Conservation (phyloP, 306 rosid genomes). For the Cicer yamashitae region DNA sequence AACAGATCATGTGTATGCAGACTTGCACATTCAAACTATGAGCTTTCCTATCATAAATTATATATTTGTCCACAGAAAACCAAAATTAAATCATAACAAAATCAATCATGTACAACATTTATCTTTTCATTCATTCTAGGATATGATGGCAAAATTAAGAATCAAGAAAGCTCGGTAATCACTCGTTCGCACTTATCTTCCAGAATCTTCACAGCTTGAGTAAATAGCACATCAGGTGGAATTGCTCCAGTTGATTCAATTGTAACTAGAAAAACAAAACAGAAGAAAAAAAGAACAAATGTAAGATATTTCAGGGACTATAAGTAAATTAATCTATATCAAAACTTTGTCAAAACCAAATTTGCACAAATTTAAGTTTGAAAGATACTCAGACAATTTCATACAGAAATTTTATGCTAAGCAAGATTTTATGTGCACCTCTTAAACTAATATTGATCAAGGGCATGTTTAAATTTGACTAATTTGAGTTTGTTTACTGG, state of each 20-base stretch:
- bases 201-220: conserved; percentile 92
- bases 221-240: conserved; percentile 79
- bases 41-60: background rate
- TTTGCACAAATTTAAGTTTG: background rate
- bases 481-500: too few relatives aligned
- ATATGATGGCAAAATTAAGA: background rate
- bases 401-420: conserved; percentile 8
- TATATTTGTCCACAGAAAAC: background rate
- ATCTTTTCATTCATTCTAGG: too few relatives aligned
- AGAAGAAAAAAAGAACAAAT: background rate
- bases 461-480: too few relatives aligned
- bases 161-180: conserved; percentile 74
- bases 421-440: background rate
- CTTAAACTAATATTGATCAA: background rate
- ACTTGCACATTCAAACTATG: background rate
- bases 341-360: conserved; percentile 19
- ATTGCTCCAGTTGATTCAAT: conserved; percentile 91
- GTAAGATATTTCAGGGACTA: conserved; percentile 13
- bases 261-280: conserved; percentile 55
- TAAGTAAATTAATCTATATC: conserved; percentile 12
- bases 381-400: background rate
- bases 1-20: background rate
- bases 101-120: too few relatives aligned
- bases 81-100: too few relatives aligned
- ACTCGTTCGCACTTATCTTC: conserved; percentile 95